Percentiles rank a stretch among this genome's conserved stretches.
These are phyloP conservation scores for Tillandsia leiboldiana DNA, from an alignment of 176 grass and related monocot genomes.

Conservation along the genomic window DNA sequence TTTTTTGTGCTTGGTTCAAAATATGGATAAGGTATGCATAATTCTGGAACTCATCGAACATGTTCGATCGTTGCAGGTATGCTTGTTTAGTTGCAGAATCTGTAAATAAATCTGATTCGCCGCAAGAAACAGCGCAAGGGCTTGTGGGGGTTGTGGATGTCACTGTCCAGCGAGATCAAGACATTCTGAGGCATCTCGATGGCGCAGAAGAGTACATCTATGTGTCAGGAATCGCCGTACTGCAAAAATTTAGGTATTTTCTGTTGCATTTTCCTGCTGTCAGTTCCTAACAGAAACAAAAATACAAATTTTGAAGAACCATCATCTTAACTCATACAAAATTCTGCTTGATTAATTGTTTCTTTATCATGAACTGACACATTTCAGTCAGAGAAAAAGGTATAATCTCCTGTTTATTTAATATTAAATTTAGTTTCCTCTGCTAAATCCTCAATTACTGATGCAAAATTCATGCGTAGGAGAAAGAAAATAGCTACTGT, in stretches of 20 bases:
- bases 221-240: slow-evolving; percentile 78
- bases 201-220: slow-evolving; percentile 55
- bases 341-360: neutral
- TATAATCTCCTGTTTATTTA: neutral
- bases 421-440: neutral
- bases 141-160: slow-evolving; percentile 70
- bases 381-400: neutral
- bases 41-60: neutral
- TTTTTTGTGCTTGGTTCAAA: neutral
- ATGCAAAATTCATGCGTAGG: slow-evolving; percentile 15
- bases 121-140: slow-evolving; percentile 26
- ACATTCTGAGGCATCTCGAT: slow-evolving; percentile 47
- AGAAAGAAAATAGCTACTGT: slow-evolving; percentile 70
- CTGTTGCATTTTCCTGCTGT: neutral
- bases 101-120: neutral
- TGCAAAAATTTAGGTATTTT: slow-evolving; percentile 55
- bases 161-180: slow-evolving; percentile 52
- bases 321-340: neutral
- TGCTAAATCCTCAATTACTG: neutral
- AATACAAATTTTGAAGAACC: neutral
- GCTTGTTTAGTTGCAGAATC: slow-evolving; percentile 87
- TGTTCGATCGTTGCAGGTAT: slow-evolving; percentile 35
- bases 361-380: neutral
- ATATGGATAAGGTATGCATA: neutral
- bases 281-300: neutral